phyloP scores from a whole-genome alignment of 1,139 yeast species.

The Pichia sp. region DNA sequence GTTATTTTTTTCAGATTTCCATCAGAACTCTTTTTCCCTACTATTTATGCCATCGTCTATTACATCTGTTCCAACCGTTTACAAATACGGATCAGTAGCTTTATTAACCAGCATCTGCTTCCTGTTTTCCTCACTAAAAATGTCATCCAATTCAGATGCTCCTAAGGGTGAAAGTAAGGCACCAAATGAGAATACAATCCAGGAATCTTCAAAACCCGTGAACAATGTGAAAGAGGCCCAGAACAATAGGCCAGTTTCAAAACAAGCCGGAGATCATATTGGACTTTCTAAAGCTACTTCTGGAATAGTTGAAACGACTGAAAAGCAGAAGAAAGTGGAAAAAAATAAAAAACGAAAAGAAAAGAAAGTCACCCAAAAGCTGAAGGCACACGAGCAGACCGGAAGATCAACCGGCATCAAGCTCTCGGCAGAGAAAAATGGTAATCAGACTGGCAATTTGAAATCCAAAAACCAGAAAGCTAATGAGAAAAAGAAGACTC shows the following conservation, averaged over 20 bases:
- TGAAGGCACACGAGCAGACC: neutral
- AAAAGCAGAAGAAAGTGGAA: neutral
- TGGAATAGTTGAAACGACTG: neutral
- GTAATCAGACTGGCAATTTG: too few relatives aligned
- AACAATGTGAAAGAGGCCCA: neutral
- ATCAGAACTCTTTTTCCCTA: neutral
- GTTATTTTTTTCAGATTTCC: neutral
- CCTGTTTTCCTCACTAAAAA: neutral
- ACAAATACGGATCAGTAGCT: neutral
- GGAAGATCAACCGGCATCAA: too few relatives aligned
- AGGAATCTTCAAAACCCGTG: neutral
- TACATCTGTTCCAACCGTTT: neutral
- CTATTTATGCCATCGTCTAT: neutral
- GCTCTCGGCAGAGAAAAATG: neutral
- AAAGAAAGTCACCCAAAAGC: neutral
- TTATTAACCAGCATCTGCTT: neutral
- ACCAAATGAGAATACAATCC: neutral
- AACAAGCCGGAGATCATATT: neutral
- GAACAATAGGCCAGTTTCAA: neutral
- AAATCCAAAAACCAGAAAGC: neutral
- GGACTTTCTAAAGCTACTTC: neutral
- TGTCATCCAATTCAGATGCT: neutral
- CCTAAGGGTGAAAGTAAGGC: neutral
- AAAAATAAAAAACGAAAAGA: neutral
- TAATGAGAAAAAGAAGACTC: neutral